Evolutionary conservation across 306 rosid genomes (phyloP).

Genomic region (Canavalia gladiata): DNA sequence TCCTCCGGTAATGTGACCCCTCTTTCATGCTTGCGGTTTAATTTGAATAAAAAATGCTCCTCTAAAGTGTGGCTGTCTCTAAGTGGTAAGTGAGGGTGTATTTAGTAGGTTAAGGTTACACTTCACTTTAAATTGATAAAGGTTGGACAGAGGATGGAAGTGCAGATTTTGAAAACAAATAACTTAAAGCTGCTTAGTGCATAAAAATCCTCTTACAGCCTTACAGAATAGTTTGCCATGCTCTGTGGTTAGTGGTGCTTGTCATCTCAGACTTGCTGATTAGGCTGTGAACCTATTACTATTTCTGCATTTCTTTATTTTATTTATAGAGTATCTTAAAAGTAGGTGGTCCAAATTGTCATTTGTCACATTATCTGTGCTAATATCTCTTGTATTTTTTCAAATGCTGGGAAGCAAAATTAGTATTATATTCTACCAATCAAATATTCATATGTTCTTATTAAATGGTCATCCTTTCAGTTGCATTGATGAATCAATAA

Average conservation of each 20-base stretch:
- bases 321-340: constrained; percentile 18
- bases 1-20: constrained; percentile 72
- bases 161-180: constrained; percentile 33
- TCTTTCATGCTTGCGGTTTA: constrained; percentile 17
- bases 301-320: constrained; percentile 12
- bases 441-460: constrained; percentile 23
- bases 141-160: not conserved
- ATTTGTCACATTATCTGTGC: constrained; percentile 31
- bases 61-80: constrained; percentile 7
- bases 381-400: constrained; percentile 30
- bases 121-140: constrained; percentile 1
- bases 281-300: constrained; percentile 28
- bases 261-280: constrained; percentile 29
- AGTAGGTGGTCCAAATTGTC: constrained; percentile 30
- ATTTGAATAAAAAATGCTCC: not conserved
- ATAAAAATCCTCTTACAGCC: constrained; percentile 16
- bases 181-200: constrained; percentile 12
- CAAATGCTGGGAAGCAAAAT: constrained; percentile 32
- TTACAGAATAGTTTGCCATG: not conserved
- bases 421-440: constrained; percentile 26
- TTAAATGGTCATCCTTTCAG: constrained; percentile 22
- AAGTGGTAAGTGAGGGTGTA: not conserved
- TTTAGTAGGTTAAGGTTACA: not conserved
- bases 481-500: constrained; percentile 36
- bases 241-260: constrained; percentile 8